Base-by-base conservation (phyloP, 2,329 filamentous ascomycete genomes). In the Helminthosporium solani region DNA sequence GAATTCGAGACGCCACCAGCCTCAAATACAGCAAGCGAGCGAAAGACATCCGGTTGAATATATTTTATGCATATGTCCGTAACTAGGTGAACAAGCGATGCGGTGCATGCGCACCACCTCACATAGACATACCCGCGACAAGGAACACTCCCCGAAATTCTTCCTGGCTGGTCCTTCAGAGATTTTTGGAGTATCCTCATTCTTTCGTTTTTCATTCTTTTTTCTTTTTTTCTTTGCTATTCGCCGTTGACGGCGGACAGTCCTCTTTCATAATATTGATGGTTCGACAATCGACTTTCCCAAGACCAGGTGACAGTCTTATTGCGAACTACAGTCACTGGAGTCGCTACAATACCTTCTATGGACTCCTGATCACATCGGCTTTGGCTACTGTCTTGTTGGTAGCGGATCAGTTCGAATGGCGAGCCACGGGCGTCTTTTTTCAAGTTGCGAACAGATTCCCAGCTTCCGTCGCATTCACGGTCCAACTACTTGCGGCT, bases 291-390 rank as follows among this genome's bases (percentile, higher is more conserved):
- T 50, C 58, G 20, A 56, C 56, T 25, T 60, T 60, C 21, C 37
- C 48, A 8, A 48, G 58, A 19, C 56, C 46, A 9, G 31, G 40
- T 7, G 40, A 33, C n/a, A 54, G 53, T 15, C 42, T 53, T 33
- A 47, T 52, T 16, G 15, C 45, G 27, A 38, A 48, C 23, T 60
- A 60, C 39, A 50, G 48, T 16, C 58, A 64, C 33, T 64, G 60
- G 58, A 50, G 45, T 15, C 43, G 54, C 23, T 60, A 62, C 41
- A 61, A 58, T 34, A 60, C 56, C 4, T 63, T 64, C 49, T 62
- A 62, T 40, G 57, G 60, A 16, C 52, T 63, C 19, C 35, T 54
- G 2, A 40, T 63, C 20, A 63, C 61, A n/a, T 63, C 61, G 0
- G 43, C 49, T 9, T 44, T 63, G 11, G 40, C 59, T 16, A 53